These are phyloP conservation scores for Leucocoprinus birnbaumii DNA, from an alignment of 768 basidiomycete genomes.

Conservation along the genomic window DNA sequence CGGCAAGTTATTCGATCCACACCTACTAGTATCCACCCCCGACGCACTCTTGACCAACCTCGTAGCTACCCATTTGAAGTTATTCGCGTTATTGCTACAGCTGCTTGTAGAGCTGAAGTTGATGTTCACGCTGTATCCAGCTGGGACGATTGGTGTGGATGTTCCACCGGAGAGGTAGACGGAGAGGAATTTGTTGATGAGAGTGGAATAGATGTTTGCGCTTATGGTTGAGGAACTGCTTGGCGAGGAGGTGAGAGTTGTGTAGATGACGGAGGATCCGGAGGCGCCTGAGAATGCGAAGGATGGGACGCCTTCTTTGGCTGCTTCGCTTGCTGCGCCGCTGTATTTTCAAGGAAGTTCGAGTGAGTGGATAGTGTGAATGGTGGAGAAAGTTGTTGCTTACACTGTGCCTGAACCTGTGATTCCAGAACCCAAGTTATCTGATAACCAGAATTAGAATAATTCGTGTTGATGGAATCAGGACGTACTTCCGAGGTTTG, in stretches of 20 bases:
- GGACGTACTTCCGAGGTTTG: conserved; percentile 41
- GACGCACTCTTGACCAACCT: conserved; percentile 28
- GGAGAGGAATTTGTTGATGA: conserved; percentile 33
- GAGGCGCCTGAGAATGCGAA: conserved; percentile 43
- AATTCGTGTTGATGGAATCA: not conserved
- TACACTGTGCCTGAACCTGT: conserved; percentile 41
- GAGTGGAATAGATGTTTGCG: conserved; percentile 39
- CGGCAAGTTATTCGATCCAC: conserved; percentile 39
- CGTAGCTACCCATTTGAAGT: conserved; percentile 43
- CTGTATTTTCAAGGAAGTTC: conserved; percentile 21
- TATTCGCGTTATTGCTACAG: conserved; percentile 30
- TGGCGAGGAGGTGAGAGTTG: conserved; percentile 36
- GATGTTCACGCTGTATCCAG: conserved; percentile 42
- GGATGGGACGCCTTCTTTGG: conserved; percentile 45
- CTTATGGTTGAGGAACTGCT: conserved; percentile 30
- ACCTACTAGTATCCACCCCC: conserved; percentile 40
- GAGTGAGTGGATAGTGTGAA: not conserved
- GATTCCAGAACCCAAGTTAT: conserved; percentile 30
- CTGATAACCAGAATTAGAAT: conserved; percentile 14
- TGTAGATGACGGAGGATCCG: conserved; percentile 45
- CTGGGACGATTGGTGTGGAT: conserved; percentile 33
- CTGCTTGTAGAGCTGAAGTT: conserved; percentile 40
- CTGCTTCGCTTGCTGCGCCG: conserved; percentile 48
- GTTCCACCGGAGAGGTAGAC: conserved; percentile 21
- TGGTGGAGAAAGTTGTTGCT: conserved; percentile 12